These are phyloP conservation scores for Pleurozium schreberi DNA, from an alignment of 225 moss, liverwort and hornwort species.

Conservation along the genomic window DNA sequence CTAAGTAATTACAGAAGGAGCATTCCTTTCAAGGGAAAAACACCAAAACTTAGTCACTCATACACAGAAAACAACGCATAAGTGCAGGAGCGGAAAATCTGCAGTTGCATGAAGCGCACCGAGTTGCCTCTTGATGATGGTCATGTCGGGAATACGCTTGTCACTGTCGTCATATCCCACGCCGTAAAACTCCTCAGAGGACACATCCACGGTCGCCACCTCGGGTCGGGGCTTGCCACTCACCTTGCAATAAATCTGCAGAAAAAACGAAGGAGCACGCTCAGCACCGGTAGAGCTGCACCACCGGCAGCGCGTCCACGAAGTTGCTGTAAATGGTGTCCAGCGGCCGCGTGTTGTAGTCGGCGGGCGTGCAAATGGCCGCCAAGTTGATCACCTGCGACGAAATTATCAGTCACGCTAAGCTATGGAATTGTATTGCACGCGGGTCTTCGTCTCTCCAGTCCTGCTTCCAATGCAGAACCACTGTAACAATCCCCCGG, in stretches of 20 bases:
- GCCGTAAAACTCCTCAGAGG: conserved; percentile 38
- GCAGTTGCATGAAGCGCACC: not conserved
- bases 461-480: not conserved
- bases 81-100: not conserved
- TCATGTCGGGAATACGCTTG: conserved; percentile 46
- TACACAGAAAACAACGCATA: not conserved
- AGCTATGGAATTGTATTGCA: too few species aligned
- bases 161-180: conserved; percentile 48
- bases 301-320: conserved; percentile 49
- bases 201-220: conserved; percentile 32
- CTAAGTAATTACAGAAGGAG: not conserved
- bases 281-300: not conserved
- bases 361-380: conserved; percentile 50
- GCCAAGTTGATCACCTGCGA: conserved; percentile 49
- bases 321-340: conserved; percentile 63
- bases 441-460: not conserved
- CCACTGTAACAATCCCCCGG: not conserved
- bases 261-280: too few species aligned
- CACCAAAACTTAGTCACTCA: too few species aligned
- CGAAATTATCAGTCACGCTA: not conserved
- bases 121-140: conserved; percentile 19
- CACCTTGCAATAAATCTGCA: conserved; percentile 19
- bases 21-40: not conserved
- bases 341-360: conserved; percentile 51
- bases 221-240: conserved; percentile 17